Base-by-base conservation (phyloP, 495 filamentous ascomycete species). In the Sordaria brevicollis region DNA sequence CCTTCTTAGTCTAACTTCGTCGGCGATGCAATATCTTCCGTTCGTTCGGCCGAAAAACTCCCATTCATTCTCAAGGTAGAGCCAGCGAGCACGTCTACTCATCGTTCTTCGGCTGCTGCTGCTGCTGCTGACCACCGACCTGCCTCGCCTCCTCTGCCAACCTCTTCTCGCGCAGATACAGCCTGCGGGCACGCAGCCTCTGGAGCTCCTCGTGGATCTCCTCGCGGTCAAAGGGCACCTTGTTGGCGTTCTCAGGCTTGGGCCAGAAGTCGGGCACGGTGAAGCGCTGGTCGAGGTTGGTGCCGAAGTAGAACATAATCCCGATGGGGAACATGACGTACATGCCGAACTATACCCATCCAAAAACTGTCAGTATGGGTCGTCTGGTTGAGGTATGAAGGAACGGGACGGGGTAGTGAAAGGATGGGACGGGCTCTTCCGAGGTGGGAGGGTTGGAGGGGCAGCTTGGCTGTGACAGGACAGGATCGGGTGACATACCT, bases 231-330 rank as follows among this genome's bases (percentile, higher is more conserved):
- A 90, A 86, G 0, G 95, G 95, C 66, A 99, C 93, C 76, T 86
- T 92, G 80, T 99, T 91, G 43, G 92, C 92, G 78, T 94, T 87
- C 71, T 91, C 90, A 36, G 88, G 83, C 73, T 89, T 91, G 29
- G 95, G 95, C 95, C 95, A 99, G 86, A 99, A 99, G 70, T 91
- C 91, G 13, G 90, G 89, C 1, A 97, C 92, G 57, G 85, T 76
- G 84, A 99, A 99, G 70, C 91, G 90, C 68, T 89, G 86, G 80
- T 99, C 95, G 71, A 99, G 92, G 80, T 99, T 99, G 54, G 93
- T 97, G 78, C 95, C 95, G 84, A 97, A 99, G 83, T 99, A 99
- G 85, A 97, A 99, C 95, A 99, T 99, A 84, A 95, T 92, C 71
- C 91, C 93, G 74, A 99, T 97, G 29, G 95, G 95, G 82, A 99